Percentiles rank a stretch among this genome's conserved stretches.
phyloP scores from a whole-genome alignment of 2,329 filamentous ascomycete species.

The Colletotrichum somersetense region DNA sequence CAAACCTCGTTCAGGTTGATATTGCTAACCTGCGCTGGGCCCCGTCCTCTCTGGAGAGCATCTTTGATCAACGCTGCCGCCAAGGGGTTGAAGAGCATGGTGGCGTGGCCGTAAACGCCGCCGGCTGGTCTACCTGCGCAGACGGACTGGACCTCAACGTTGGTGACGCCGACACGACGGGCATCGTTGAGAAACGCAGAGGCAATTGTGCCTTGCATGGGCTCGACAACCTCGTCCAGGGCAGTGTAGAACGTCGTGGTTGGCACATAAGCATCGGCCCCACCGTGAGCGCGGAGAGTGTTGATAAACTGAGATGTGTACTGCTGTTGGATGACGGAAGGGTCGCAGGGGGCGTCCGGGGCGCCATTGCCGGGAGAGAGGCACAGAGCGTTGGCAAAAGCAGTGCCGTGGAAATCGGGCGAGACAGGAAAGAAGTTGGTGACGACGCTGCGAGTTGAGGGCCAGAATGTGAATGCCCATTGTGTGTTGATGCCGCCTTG shows the following conservation, averaged over 20 bases:
- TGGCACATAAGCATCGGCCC: constrained; percentile 66
- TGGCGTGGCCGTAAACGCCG: constrained; percentile 63
- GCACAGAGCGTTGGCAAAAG: constrained; percentile 40
- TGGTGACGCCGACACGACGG: constrained; percentile 60
- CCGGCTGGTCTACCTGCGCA: constrained; percentile 58
- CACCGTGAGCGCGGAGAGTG: constrained; percentile 57
- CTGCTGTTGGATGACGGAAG: constrained; percentile 61
- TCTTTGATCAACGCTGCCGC: constrained; percentile 57
- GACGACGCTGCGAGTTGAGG: constrained; percentile 58
- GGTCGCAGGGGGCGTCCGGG: constrained; percentile 44
- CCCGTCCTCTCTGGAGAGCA: constrained; percentile 19
- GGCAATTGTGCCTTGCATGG: constrained; percentile 59
- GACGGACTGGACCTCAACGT: constrained; percentile 61
- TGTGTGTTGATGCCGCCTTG: constrained; percentile 67
- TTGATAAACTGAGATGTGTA: constrained; percentile 58
- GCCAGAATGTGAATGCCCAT: constrained; percentile 71
- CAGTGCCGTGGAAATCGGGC: constrained; percentile 59
- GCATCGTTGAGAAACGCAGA: constrained; percentile 60
- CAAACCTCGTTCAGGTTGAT: constrained; percentile 25
- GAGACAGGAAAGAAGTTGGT: constrained; percentile 66
- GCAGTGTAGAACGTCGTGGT: constrained; percentile 66
- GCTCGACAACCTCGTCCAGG: constrained; percentile 65
- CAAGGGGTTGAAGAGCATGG: constrained; percentile 54
- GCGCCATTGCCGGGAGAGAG: constrained; percentile 28
- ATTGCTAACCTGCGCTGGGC: constrained; percentile 11